Conservation (phyloP, 768 basidiomycete species). For the Podaxis sp. region DNA sequence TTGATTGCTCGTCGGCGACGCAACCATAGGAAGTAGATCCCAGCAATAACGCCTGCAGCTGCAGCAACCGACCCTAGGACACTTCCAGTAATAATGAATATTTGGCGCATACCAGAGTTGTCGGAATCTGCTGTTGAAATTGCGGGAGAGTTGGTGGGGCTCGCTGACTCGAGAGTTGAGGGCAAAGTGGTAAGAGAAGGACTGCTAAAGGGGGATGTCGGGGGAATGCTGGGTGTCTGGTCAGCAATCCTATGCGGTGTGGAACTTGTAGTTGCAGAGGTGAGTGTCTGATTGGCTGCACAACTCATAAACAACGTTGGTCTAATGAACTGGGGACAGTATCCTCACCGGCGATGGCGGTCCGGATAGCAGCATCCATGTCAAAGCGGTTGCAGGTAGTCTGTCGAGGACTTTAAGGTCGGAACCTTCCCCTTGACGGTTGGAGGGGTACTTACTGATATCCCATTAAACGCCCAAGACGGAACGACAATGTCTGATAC, state of each 20-base stretch:
- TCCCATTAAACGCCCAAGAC: slow-evolving; percentile 9
- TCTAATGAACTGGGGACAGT: neutral
- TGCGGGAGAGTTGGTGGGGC: too few relatives aligned
- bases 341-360: neutral
- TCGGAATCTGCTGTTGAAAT: neutral
- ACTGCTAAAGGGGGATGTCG: neutral
- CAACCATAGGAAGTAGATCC: neutral
- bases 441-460: slow-evolving; percentile 1
- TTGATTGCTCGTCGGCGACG: neutral
- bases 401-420: neutral
- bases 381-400: slow-evolving; percentile 1
- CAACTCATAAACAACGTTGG: too few relatives aligned
- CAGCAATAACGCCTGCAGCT: neutral
- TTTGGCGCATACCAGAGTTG: neutral
- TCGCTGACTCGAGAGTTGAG: neutral
- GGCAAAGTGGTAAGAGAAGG: neutral
- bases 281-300: neutral
- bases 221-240: neutral
- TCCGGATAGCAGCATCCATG: neutral
- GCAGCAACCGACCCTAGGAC: slow-evolving; percentile 4
- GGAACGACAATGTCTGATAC: slow-evolving; percentile 8
- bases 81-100: neutral
- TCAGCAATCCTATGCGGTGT: neutral
- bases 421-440: neutral
- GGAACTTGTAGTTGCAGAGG: neutral